Conservation (phyloP, 371 early-diverging fungal genomes). For the Mitosporidium daphniae region DNA sequence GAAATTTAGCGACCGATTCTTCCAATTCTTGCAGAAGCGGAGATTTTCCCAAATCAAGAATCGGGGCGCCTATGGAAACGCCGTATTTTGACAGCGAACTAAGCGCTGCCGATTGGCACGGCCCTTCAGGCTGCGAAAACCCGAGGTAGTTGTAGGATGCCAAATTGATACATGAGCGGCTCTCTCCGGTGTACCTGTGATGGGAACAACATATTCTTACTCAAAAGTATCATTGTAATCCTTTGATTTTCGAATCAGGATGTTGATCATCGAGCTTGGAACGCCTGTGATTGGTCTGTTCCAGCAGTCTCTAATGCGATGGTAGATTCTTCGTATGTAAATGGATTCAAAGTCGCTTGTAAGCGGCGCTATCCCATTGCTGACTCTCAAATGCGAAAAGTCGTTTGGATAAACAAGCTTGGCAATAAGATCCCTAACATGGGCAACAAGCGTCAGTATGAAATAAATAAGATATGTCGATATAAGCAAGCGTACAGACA, state of each 20-base stretch:
- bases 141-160: slow-evolving; percentile 98
- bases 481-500: no score
- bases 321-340: slow-evolving; percentile 77
- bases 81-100: no score
- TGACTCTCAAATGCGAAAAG: slow-evolving; percentile 19
- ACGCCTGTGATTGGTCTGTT: slow-evolving; percentile 79
- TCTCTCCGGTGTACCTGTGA: slow-evolving; percentile 26
- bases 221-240: slow-evolving; percentile 50
- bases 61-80: no score
- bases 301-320: slow-evolving; percentile 77
- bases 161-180: slow-evolving; percentile 49
- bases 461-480: slow-evolving; percentile 80
- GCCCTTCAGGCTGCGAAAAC: slow-evolving; percentile 54
- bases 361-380: slow-evolving; percentile 20
- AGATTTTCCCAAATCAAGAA: slow-evolving; percentile 13
- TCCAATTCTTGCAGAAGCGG: slow-evolving; percentile 43
- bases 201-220: slow-evolving; percentile 3
- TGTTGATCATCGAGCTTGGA: slow-evolving; percentile 50
- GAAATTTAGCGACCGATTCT: slow-evolving; percentile 57
- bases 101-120: no score
- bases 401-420: slow-evolving; percentile 23
- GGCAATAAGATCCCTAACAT: slow-evolving; percentile 16
- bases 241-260: slow-evolving; percentile 36
- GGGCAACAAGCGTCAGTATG: slow-evolving; percentile 54
- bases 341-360: slow-evolving; percentile 69